Evolutionary conservation across 371 early-diverging fungal species (phyloP).

Genomic region (Blakeslea trispora): DNA sequence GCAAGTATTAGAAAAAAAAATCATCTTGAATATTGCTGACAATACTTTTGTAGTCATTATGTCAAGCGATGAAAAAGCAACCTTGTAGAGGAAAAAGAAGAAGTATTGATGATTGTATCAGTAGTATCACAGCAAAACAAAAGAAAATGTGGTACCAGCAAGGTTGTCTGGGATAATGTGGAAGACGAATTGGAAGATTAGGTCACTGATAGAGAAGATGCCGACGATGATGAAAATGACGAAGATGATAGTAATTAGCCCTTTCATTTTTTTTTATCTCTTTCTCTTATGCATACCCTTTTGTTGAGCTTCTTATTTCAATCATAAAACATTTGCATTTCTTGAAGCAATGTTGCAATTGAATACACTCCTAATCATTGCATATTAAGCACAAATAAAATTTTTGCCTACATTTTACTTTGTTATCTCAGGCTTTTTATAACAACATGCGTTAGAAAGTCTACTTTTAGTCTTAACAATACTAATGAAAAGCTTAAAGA

Average conservation of each 20-base stretch:
- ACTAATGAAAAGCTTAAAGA: too few relatives aligned
- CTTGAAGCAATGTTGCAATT: too few relatives aligned
- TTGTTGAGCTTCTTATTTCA: too few relatives aligned
- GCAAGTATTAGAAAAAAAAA: constrained; percentile 15
- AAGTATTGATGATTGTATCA: constrained; percentile 13
- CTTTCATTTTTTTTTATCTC: constrained; percentile 17
- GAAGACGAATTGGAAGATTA: constrained; percentile 15
- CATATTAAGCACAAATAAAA: too few relatives aligned
- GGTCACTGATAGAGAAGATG: constrained; percentile 8
- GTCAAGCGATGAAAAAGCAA: constrained; percentile 18
- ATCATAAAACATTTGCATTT: too few relatives aligned
- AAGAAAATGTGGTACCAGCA: constrained; percentile 15
- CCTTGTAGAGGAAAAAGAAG: constrained; percentile 22
- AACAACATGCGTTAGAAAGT: too few relatives aligned
- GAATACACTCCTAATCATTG: too few relatives aligned
- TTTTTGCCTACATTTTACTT: too few relatives aligned
- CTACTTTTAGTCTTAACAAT: too few relatives aligned
- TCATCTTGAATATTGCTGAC: constrained; percentile 16
- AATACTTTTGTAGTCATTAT: constrained; percentile 13
- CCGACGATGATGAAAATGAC: constrained; percentile 6
- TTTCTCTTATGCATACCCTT: constrained; percentile 15
- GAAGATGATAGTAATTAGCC: constrained; percentile 16
- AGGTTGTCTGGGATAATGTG: constrained; percentile 18
- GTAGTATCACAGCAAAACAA: constrained; percentile 15
- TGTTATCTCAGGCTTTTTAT: too few relatives aligned